Evolutionary conservation across 495 filamentous ascomycete species (phyloP).

Genomic region (Xylaria longipes): DNA sequence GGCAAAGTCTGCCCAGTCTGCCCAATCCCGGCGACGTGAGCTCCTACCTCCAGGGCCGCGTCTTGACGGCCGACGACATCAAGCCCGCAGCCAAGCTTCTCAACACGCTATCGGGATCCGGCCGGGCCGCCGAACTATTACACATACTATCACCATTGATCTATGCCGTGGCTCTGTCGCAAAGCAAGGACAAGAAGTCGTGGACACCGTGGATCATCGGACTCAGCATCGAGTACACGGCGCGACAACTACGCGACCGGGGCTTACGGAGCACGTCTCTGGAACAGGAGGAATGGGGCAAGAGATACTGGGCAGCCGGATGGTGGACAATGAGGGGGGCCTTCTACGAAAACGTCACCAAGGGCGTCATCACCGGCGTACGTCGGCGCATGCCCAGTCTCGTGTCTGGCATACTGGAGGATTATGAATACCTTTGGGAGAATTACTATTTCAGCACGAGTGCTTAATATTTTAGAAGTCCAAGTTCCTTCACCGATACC

Average conservation of each 20-base stretch:
- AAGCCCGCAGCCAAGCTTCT: constrained; percentile 85
- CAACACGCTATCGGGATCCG: constrained; percentile 73
- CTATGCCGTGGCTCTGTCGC: constrained; percentile 85
- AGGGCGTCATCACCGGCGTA: constrained; percentile 75
- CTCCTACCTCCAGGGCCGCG: constrained; percentile 86
- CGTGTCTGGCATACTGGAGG: constrained; percentile 82
- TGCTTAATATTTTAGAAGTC: constrained; percentile 34
- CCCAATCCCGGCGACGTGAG: constrained; percentile 81
- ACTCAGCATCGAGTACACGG: constrained; percentile 83
- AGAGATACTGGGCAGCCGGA: constrained; percentile 84
- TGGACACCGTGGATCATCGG: constrained; percentile 95
- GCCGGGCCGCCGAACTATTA: constrained; percentile 81
- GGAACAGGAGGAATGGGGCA: constrained; percentile 85
- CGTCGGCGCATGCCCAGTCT: constrained; percentile 77
- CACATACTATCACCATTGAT: constrained; percentile 89
- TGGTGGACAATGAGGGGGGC: constrained; percentile 97
- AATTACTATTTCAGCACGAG: constrained; percentile 85
- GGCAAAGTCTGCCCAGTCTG: constrained; percentile 78
- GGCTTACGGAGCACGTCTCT: constrained; percentile 79
- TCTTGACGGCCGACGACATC: constrained; percentile 94
- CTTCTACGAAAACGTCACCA: constrained; percentile 93
- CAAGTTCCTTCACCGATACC: background rate
- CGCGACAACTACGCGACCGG: constrained; percentile 79
- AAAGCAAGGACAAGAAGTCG: constrained; percentile 63
- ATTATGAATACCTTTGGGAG: constrained; percentile 98